Evolutionary conservation across 202 grass and related monocot genomes (phyloP).

Genomic region (Cymbopogon flexuosus): DNA sequence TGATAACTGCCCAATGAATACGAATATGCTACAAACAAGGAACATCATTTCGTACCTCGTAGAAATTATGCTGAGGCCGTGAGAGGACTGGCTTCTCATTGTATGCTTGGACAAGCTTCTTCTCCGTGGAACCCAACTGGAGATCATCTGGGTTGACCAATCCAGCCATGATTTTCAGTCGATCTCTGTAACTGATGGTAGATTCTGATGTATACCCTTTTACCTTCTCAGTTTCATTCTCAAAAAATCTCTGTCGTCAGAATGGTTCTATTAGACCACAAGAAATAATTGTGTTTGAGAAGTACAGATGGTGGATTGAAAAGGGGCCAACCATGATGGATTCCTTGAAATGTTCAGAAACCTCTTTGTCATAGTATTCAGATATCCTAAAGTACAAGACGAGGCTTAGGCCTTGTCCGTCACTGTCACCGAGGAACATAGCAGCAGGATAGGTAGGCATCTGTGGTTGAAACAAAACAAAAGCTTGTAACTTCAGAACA

Average conservation of each 20-base stretch:
- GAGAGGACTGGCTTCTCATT: slow-evolving; percentile 97
- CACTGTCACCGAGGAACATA: slow-evolving; percentile 87
- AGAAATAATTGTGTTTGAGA: background rate
- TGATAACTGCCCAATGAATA: background rate
- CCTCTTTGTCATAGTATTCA: slow-evolving; percentile 86
- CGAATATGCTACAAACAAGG: background rate
- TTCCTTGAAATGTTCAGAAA: slow-evolving; percentile 82
- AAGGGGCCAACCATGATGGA: slow-evolving; percentile 55
- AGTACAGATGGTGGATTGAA: slow-evolving; percentile 3
- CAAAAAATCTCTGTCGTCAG: slow-evolving; percentile 60
- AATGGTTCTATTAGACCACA: slow-evolving; percentile 3
- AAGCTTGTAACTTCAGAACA: background rate
- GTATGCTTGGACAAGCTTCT: slow-evolving; percentile 84
- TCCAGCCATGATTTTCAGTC: slow-evolving; percentile 87
- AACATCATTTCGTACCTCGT: slow-evolving; percentile 44
- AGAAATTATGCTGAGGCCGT: slow-evolving; percentile 88
- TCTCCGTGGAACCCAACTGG: slow-evolving; percentile 67
- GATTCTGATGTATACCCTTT: slow-evolving; percentile 84
- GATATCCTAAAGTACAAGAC: slow-evolving; percentile 90
- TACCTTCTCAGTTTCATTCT: slow-evolving; percentile 76
- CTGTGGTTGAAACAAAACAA: slow-evolving; percentile 31
- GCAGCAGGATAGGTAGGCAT: slow-evolving; percentile 89
- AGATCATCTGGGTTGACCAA: slow-evolving; percentile 92
- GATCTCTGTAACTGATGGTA: slow-evolving; percentile 66
- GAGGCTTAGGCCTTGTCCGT: slow-evolving; percentile 86